Evolutionary conservation across 768 basidiomycete genomes (phyloP).

Genomic region (Leccinum boreale): DNA sequence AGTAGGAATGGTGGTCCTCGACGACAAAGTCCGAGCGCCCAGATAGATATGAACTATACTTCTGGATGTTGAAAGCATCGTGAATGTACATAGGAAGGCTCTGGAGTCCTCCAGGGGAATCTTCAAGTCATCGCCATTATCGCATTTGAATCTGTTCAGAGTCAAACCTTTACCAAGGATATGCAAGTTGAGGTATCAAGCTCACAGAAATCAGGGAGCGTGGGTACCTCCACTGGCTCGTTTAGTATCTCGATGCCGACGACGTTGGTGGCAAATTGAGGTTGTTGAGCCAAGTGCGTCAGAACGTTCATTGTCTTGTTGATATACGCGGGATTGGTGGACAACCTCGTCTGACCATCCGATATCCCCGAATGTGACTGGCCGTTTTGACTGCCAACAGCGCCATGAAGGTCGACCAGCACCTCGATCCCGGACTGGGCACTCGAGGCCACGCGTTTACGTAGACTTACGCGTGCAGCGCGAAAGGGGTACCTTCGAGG

Average conservation of each 20-base stretch:
- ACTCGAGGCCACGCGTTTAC: conserved; percentile 37
- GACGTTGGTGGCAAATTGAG: conserved; percentile 45
- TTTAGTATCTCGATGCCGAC: conserved; percentile 60
- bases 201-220: conserved; percentile 41
- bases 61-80: conserved; percentile 56
- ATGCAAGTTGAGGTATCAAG: neutral
- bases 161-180: neutral
- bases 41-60: conserved; percentile 40
- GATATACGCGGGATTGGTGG: conserved; percentile 33
- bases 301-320: conserved; percentile 40
- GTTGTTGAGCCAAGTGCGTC: conserved; percentile 33
- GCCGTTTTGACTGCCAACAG: conserved; percentile 48
- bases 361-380: conserved; percentile 33
- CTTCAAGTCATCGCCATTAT: conserved; percentile 15
- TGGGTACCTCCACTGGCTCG: conserved; percentile 47
- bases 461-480: conserved; percentile 41
- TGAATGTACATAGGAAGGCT: conserved; percentile 64
- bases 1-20: conserved; percentile 73
- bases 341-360: conserved; percentile 38
- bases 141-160: conserved; percentile 15
- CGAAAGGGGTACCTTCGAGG: conserved; percentile 38
- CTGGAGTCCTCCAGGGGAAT: conserved; percentile 16
- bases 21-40: conserved; percentile 59
- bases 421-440: conserved; percentile 42
- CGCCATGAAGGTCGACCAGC: conserved; percentile 53